Base-by-base conservation (phyloP, 2,329 filamentous ascomycete genomes). In the Aspergillus sp. region DNA sequence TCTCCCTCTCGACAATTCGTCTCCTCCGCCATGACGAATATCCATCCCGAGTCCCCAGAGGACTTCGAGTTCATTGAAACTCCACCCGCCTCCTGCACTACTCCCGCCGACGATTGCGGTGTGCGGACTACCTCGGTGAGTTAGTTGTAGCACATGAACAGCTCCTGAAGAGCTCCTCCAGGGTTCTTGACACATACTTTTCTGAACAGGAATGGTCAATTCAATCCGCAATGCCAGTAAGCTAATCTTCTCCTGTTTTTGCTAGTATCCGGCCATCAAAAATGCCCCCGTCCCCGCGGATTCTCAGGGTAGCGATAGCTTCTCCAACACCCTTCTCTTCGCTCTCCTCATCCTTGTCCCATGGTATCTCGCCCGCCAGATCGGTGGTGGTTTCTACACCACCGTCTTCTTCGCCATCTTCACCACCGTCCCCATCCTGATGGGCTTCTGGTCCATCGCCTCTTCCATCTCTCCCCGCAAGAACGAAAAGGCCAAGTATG, bases 261-360 rank as follows among this genome's bases (percentile, higher is more conserved):
- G 1, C 66, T 73, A 96, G 93, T 94, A 87, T 72, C 89, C 91
- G 32, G 81, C 92, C 63, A 98, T 98, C 81, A 91, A 96, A 76
- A 98, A 98, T 87, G 91, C 89, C 52, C 92, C 95, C 66, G 87
- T 98, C 47, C 95, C 95, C 39, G 94, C 93, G 67, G 95, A 99
- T 77, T 91, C 87, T 54, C 82, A 92, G 55, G 91, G 92, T 67
- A 88, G 85, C 77, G 92, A 96, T 69, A 88, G 82, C 78, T 99
- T 98, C 87, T 93, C 89, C 80, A 96, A 95, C 81, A 80, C 83
- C 69, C 79, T 90, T 70, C 88, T 98, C 68, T 82, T 91, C 76
- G 83, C 85, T 68, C 77, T 94, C 64, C 77, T 97, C 63, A 76
- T 87, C 63, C 78, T 86, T 60, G 83, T 96, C 47, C 94, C 95